Percentiles rank a stretch among this genome's conserved stretches.
Evolutionary conservation across 2,329 filamentous ascomycete species (phyloP).

Genomic region (Colletotrichum cordylinicola): DNA sequence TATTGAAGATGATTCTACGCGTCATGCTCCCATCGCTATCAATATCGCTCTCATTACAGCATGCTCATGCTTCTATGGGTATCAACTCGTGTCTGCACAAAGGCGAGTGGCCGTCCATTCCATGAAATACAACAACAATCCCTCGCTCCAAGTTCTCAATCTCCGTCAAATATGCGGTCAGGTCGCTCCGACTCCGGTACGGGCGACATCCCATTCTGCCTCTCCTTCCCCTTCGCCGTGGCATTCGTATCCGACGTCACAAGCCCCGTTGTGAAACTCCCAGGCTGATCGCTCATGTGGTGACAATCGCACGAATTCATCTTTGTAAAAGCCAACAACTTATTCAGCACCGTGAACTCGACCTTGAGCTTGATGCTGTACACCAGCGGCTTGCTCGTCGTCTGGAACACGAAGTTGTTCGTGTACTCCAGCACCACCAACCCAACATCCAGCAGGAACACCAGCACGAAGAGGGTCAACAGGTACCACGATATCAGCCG

Average conservation of each 20-base stretch:
- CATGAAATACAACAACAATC: neutral
- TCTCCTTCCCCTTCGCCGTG: neutral
- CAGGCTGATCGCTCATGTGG: neutral
- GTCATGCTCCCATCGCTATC: neutral
- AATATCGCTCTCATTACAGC: neutral
- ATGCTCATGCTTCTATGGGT: neutral
- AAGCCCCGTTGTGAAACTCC: neutral
- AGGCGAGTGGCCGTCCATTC: neutral
- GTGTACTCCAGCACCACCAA: slow-evolving; percentile 43
- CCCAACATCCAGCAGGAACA: slow-evolving; percentile 43
- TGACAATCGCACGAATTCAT: slow-evolving; percentile 16
- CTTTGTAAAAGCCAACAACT: slow-evolving; percentile 5
- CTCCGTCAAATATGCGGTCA: slow-evolving; percentile 12
- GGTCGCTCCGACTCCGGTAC: neutral
- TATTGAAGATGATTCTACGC: too few relatives aligned
- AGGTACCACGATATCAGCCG: slow-evolving; percentile 43
- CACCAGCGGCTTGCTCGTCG: slow-evolving; percentile 19
- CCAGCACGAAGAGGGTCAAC: slow-evolving; percentile 40
- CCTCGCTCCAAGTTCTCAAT: neutral
- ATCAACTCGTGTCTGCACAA: neutral
- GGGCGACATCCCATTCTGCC: neutral
- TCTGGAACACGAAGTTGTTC: slow-evolving; percentile 33
- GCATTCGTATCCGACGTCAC: neutral
- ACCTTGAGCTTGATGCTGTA: slow-evolving; percentile 37
- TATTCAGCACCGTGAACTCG: slow-evolving; percentile 55